Base-by-base conservation (phyloP, 2,329 filamentous ascomycete species). In the Lecanicillium sp. region DNA sequence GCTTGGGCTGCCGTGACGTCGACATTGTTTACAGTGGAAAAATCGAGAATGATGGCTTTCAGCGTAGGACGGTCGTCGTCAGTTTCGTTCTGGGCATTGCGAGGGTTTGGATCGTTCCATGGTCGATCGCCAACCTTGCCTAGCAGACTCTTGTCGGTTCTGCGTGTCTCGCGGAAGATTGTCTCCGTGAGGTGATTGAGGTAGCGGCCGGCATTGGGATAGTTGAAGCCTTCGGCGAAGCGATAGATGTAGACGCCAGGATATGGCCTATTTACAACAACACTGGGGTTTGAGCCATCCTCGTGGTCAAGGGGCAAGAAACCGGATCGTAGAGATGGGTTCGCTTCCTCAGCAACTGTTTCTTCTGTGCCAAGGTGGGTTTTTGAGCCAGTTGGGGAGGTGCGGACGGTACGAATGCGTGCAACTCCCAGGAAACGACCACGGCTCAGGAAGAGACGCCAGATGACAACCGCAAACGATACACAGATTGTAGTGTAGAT, bases 201-300 rank as follows among this genome's bases (percentile, higher is more conserved):
- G 47, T 94, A 88, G 56, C 86, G 81, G 52, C 86, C 86, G 15
- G 88, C 88, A 51, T 95, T 98, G 43, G 90, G 87, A 53, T 96
- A 98, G 63, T 92, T 94, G 71, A 94, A 95, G 31, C 89, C 86
- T 64, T 96, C 90, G 0, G 84, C 80, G 60, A 95, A 95, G 32
- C 90, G 80, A 66, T 94, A 96, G 54, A 96, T 94, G 63, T 96
- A 94, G 48, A 98, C 75, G 37, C 92, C 92, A 1, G 90, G 90
- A 52, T 92, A 86, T 1, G 92, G 89, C 39, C 78, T 78, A 45
- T 85, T 71, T n/a, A 94, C 69, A 9, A 83, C 73, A 33, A 96
- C 71, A 18, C 82, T 72, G 0, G 90, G 90, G 58, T 96, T 96
- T 2, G 86, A 88, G 20, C 90, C 90, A 56, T 96, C 90, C n/a